Conservation (phyloP, 805 yeast genomes). For the Saccharomycopsis babjevae region DNA sequence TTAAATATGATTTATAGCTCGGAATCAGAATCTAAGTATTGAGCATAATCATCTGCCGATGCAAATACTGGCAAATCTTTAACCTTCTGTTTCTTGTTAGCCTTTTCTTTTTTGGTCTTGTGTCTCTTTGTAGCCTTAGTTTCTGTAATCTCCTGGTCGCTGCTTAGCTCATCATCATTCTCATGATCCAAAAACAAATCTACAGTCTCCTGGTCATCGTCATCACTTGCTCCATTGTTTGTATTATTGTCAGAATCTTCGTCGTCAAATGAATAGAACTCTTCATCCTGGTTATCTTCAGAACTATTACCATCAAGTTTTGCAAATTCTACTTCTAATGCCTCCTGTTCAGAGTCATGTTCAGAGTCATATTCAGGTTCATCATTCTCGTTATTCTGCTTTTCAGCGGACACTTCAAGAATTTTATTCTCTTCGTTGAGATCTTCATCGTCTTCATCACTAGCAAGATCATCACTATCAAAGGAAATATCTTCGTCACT, state of each 20-base stretch:
- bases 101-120: constrained; percentile 22
- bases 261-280: constrained; percentile 21
- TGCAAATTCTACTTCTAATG: constrained; percentile 29
- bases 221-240: constrained; percentile 21
- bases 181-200: constrained; percentile 20
- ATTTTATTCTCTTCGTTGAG: constrained; percentile 19
- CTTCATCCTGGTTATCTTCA: constrained; percentile 23
- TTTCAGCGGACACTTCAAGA: constrained; percentile 21
- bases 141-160: constrained; percentile 20
- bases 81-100: constrained; percentile 44
- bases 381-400: constrained; percentile 13
- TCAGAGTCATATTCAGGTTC: constrained; percentile 25
- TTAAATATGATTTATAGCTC: neutral
- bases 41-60: constrained; percentile 65
- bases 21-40: constrained; percentile 7
- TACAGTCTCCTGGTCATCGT: constrained; percentile 17
- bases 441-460: constrained; percentile 21
- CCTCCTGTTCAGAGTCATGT: constrained; percentile 26
- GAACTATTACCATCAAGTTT: constrained; percentile 24
- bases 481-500: constrained; percentile 34
- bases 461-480: constrained; percentile 28
- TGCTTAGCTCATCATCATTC: constrained; percentile 21
- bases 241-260: constrained; percentile 18
- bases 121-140: constrained; percentile 19
- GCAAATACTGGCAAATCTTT: constrained; percentile 77